Conservation (phyloP, 306 rosid genomes). For the Quercus gilva region DNA sequence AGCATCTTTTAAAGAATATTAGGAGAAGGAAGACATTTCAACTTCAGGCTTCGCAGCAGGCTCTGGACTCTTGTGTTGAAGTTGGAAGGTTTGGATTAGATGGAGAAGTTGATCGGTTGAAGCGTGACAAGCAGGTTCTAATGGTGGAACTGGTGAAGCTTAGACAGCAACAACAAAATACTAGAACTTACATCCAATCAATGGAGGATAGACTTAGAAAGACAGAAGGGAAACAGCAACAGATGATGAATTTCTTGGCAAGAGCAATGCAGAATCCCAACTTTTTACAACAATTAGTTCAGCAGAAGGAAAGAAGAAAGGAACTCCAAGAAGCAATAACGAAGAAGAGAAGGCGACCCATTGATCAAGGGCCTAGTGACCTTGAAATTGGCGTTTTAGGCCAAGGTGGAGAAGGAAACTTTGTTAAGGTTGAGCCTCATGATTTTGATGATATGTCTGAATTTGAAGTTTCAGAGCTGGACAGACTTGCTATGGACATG, state of each 20-base stretch:
- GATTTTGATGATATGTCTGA: conserved; percentile 14
- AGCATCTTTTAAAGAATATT: conserved; percentile 61
- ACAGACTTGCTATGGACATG: conserved; percentile 22
- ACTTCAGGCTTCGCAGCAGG: conserved; percentile 36
- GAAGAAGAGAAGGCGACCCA: conserved; percentile 52
- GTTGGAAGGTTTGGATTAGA: conserved; percentile 69
- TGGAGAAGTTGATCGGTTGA: conserved; percentile 51
- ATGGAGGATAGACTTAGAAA: conserved; percentile 58
- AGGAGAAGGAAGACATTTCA: conserved; percentile 62
- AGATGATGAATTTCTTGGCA: conserved; percentile 69
- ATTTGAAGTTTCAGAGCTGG: conserved; percentile 35
- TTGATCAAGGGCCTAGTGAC: conserved; percentile 47
- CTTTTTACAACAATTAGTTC: conserved; percentile 50
- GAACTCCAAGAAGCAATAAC: conserved; percentile 43
- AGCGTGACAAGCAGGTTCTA: conserved; percentile 63
- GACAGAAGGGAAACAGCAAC: conserved; percentile 64
- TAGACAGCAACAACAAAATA: conserved; percentile 62
- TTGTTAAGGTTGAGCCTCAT: conserved; percentile 37
- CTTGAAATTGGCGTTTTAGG: conserved; percentile 26
- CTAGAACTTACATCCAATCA: conserved; percentile 40
- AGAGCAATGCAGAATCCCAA: conserved; percentile 68
- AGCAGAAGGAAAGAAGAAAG: conserved; percentile 46
- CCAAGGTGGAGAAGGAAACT: conserved; percentile 26
- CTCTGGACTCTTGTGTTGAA: conserved; percentile 60
- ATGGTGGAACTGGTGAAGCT: conserved; percentile 75